Evolutionary conservation across 768 basidiomycete species (phyloP).

Genomic region (Clavaria fumosa): DNA sequence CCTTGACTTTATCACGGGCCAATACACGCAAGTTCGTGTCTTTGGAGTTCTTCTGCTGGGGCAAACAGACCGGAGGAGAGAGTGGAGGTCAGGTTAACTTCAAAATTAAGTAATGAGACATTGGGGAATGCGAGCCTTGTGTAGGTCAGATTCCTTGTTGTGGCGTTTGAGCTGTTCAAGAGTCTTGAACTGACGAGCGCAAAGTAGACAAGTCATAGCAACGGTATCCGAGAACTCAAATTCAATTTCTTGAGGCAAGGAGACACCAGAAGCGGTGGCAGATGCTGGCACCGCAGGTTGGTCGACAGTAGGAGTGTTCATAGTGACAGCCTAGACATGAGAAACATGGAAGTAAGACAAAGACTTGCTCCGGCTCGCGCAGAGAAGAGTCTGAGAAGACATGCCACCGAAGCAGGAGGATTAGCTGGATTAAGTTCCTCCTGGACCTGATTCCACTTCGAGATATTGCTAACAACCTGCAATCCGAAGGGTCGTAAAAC

Average conservation of each 20-base stretch:
- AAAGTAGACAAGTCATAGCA: slow-evolving; percentile 74
- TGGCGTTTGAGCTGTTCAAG: slow-evolving; percentile 78
- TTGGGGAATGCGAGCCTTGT: slow-evolving; percentile 62
- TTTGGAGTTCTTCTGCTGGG: slow-evolving; percentile 67
- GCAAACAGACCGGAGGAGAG: slow-evolving; percentile 13
- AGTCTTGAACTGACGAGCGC: slow-evolving; percentile 85
- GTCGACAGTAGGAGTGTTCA: too few relatives aligned
- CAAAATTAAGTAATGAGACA: slow-evolving; percentile 19
- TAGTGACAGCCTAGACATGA: slow-evolving; percentile 16
- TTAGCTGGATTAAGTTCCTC: slow-evolving; percentile 44
- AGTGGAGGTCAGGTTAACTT: slow-evolving; percentile 8
- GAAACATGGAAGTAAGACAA: slow-evolving; percentile 16
- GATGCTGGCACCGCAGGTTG: slow-evolving; percentile 11
- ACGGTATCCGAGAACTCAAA: slow-evolving; percentile 73
- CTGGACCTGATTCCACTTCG: slow-evolving; percentile 95
- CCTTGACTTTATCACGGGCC: slow-evolving; percentile 50
- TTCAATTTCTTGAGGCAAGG: slow-evolving; percentile 35
- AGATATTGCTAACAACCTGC: slow-evolving; percentile 80
- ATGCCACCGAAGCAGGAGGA: slow-evolving; percentile 21
- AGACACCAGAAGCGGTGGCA: slow-evolving; percentile 1
- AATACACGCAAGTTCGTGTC: slow-evolving; percentile 57
- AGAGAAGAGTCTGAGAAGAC: slow-evolving; percentile 16
- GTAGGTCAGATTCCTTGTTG: slow-evolving; percentile 85
- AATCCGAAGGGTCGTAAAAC: slow-evolving; percentile 5
- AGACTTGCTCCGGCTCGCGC: slow-evolving; percentile 6